Percentiles rank a stretch among this genome's conserved stretches.
Evolutionary conservation across 768 basidiomycete genomes (phyloP).

Genomic region (Termitomyces sp.): DNA sequence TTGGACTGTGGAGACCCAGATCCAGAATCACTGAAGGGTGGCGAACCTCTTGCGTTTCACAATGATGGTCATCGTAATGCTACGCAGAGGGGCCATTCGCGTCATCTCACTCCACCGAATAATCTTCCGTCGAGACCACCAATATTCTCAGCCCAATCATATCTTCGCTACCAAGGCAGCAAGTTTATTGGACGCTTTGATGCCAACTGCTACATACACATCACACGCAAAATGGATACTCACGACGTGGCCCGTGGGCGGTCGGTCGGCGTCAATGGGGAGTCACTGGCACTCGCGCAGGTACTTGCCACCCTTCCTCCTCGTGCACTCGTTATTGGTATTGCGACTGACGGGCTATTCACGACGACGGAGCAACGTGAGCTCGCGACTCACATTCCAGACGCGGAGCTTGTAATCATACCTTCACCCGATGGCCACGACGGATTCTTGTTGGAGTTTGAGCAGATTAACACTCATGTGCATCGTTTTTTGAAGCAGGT

Average conservation of each 20-base stretch:
- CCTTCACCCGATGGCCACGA: slow-evolving; percentile 90
- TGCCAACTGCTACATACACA: slow-evolving; percentile 7
- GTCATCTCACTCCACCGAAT: not conserved
- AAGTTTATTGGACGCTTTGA: not conserved
- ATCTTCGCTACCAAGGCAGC: not conserved
- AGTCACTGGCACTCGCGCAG: not conserved
- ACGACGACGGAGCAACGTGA: slow-evolving; percentile 85
- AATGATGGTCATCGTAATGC: not conserved
- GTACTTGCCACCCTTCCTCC: not conserved
- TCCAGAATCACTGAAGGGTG: slow-evolving; percentile 13
- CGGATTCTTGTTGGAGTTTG: slow-evolving; percentile 96
- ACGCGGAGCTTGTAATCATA: slow-evolving; percentile 76
- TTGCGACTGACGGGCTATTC: slow-evolving; percentile 34
- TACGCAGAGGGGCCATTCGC: not conserved
- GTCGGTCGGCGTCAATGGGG: not conserved
- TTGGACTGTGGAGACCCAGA: slow-evolving; percentile 16
- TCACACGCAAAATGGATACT: slow-evolving; percentile 88
- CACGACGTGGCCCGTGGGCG: slow-evolving; percentile 82
- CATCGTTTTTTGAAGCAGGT: slow-evolving; percentile 63
- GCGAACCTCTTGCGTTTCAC: not conserved
- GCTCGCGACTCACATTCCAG: slow-evolving; percentile 74
- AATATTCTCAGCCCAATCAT: slow-evolving; percentile 43
- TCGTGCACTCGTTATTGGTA: not conserved
- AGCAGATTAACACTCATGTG: slow-evolving; percentile 82
- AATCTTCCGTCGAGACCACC: slow-evolving; percentile 26